Base-by-base conservation (phyloP, 75 land plant species). In the Picea glauca region DNA sequence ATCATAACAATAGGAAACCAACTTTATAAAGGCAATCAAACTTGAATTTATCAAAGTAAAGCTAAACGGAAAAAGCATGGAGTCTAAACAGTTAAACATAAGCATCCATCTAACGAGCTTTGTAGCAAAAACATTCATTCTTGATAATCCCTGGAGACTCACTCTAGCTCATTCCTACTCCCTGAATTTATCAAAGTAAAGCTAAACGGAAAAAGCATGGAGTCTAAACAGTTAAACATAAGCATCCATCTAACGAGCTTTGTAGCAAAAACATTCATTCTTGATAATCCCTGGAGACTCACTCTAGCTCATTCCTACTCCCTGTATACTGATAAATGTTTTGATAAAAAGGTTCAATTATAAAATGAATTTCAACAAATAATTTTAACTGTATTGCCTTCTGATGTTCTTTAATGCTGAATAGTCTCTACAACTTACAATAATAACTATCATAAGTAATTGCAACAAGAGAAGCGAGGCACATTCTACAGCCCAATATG, bases 21-120 rank as follows among this genome's bases (percentile, higher is more conserved):
- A 68, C 50, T 68, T 68, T 20, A 38, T 56, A 75, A 58, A 18
- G 57, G 60, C 12, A 70, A 54, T 60, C 57, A 76, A 78, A 21
- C 20, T 56, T 58, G 72, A 65, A 58, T 14, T 11, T 3, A 23
- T 60, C 58, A 74, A 50, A 61, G n/a, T 60, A 40, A 21, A 20
- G 13, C 20, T 33, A 68, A 68, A 40, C 43, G 4, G 43, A 40
- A 40, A 40, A 40, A 40, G 3, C 43, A 40, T 40, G 0, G 43
- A 40, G 4, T 40, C n/a, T n/a, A n/a, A n/a, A 26, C 26, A 26
- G 1, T 40, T 40, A 14, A 64, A 59, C 14, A 59, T 13, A 59
- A 30, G 67, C 30, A 30, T 64, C 30, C 38, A 31, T 64, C 67
- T 64, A 32, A 64, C 13, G 4, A 40, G 43, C 43, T 40, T 40